Evolutionary conservation across 768 basidiomycete genomes (phyloP).

Genomic region (Boletus speciosus): DNA sequence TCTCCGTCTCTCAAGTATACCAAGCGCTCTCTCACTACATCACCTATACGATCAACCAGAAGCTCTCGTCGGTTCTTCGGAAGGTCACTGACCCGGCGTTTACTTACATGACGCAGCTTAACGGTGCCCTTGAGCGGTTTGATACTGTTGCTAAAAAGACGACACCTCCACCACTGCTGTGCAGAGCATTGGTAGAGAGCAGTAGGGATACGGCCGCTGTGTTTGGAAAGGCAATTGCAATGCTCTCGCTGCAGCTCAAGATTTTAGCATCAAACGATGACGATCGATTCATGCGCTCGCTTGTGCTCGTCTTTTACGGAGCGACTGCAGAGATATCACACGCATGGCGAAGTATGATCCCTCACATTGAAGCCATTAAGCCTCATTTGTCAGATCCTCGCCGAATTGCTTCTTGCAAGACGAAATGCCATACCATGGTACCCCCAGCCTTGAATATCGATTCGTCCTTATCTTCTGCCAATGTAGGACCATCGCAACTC

Average conservation of each 20-base stretch:
- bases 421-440: conserved; percentile 20
- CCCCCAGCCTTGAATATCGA: conserved; percentile 26
- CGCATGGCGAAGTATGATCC: conserved; percentile 78
- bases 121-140: conserved; percentile 87
- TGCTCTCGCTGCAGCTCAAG: conserved; percentile 77
- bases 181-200: conserved; percentile 74
- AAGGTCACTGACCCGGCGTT: conserved; percentile 87
- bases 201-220: conserved; percentile 81
- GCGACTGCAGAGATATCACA: conserved; percentile 83
- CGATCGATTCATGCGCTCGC: conserved; percentile 81
- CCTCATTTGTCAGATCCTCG: conserved; percentile 53
- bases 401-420: conserved; percentile 33
- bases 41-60: conserved; percentile 76
- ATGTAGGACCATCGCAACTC: conserved; percentile 25
- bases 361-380: conserved; percentile 66
- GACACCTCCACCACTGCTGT: conserved; percentile 66
- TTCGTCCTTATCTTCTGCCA: conserved; percentile 26
- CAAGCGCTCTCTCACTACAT: conserved; percentile 86
- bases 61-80: conserved; percentile 71
- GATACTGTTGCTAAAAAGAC: conserved; percentile 72
- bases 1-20: conserved; percentile 88
- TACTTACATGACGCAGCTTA: conserved; percentile 75
- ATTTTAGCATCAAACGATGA: conserved; percentile 73
- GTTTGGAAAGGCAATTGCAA: conserved; percentile 85
- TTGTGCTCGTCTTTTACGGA: conserved; percentile 85